phyloP scores from a whole-genome alignment of 805 yeast species.

The Wickerhamiella sergipiensis region DNA sequence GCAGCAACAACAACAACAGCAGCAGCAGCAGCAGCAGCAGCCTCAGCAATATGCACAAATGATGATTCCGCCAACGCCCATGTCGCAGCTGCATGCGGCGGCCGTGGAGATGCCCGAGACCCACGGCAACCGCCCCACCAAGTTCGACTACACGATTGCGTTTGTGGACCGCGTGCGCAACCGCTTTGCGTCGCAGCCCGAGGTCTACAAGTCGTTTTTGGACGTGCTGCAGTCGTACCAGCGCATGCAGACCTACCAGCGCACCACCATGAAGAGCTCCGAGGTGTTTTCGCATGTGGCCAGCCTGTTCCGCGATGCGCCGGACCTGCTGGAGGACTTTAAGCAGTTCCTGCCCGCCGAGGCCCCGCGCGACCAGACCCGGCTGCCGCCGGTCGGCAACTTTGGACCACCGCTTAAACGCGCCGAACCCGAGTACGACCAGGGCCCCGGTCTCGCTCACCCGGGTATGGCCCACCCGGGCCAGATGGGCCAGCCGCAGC shows the following conservation, averaged over 20 bases:
- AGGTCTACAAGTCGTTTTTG: conserved; percentile 83
- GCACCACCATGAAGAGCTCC: conserved; percentile 87
- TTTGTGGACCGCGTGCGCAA: conserved; percentile 94
- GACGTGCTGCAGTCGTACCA: conserved; percentile 95
- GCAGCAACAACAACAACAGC: conserved; percentile 15
- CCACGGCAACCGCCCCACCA: conserved; percentile 53
- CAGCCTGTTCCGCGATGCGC: conserved; percentile 76
- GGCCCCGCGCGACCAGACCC: conserved; percentile 28
- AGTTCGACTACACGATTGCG: conserved; percentile 91
- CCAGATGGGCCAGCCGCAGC: not conserved
- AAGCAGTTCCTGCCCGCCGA: conserved; percentile 90
- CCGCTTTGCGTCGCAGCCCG: conserved; percentile 86
- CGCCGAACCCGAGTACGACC: not conserved
- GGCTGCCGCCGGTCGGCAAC: conserved; percentile 79
- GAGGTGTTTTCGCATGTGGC: conserved; percentile 95
- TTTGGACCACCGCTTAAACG: conserved; percentile 42
- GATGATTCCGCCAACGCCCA: conserved; percentile 1
- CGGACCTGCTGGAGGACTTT: conserved; percentile 88
- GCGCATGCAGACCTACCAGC: conserved; percentile 73
- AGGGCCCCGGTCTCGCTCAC: not conserved
- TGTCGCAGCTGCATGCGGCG: not conserved
- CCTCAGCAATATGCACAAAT: conserved; percentile 6
- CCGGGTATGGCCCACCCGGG: conserved; percentile 1
- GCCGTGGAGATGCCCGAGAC: conserved; percentile 6
- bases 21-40: conserved; percentile 5